Conservation (phyloP, 805 yeast species). For the Wickerhamiella hasegawae region DNA sequence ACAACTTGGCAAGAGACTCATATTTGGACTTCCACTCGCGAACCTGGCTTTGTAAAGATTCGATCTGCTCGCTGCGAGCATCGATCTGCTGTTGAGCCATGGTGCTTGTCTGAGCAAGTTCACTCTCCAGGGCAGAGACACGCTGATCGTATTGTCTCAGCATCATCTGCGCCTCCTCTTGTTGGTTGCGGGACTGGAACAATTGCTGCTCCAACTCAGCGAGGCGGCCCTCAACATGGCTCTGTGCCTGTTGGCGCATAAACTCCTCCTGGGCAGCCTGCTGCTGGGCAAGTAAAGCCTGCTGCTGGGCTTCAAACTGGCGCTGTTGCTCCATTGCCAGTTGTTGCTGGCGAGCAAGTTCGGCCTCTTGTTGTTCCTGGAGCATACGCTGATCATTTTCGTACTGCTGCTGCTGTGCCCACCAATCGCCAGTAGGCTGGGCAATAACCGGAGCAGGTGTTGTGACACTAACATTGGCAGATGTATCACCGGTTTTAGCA, state of each 20-base stretch:
- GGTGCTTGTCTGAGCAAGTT: conserved; percentile 28
- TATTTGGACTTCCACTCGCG: conserved; percentile 70
- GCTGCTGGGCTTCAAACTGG: conserved; percentile 60
- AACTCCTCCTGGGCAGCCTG: conserved; percentile 55
- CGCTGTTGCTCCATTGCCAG: conserved; percentile 52
- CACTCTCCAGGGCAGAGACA: conserved; percentile 67
- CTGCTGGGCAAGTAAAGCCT: conserved; percentile 51
- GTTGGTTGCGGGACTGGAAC: conserved; percentile 57
- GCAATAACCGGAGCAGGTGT: conserved; percentile 17
- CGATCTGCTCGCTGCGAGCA: conserved; percentile 59
- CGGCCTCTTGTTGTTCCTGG: conserved; percentile 47
- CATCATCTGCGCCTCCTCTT: conserved; percentile 70
- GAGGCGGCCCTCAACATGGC: conserved; percentile 61
- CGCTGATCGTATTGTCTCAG: conserved; percentile 77
- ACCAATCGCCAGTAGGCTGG: conserved; percentile 28
- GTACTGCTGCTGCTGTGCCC: conserved; percentile 32
- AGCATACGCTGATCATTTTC: conserved; percentile 45
- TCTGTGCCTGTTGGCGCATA: conserved; percentile 48
- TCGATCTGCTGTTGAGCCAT: conserved; percentile 58
- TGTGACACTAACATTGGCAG: conserved; percentile 14
- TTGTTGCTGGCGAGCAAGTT: conserved; percentile 50
- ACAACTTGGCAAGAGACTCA: conserved; percentile 75
- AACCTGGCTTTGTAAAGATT: conserved; percentile 56
- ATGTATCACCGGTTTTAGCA: conserved; percentile 12
- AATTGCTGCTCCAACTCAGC: conserved; percentile 74